Evolutionary conservation across 2,329 filamentous ascomycete species (phyloP).

Genomic region (Microdochium nivale): DNA sequence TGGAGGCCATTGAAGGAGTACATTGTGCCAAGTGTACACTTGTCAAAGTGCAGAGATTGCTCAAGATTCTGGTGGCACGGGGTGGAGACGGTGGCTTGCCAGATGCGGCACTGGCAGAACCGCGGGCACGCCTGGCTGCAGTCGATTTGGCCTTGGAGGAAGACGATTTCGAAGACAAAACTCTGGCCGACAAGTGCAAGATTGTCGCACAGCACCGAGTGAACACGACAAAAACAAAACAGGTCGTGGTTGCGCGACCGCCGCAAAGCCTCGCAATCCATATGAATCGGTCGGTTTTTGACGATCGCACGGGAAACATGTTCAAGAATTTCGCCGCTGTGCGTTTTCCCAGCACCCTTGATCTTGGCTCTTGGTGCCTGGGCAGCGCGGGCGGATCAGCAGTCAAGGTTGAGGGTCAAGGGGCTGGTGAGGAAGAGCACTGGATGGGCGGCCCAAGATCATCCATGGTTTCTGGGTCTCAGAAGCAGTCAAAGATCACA

Average conservation of each 20-base stretch:
- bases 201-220: constrained; percentile 61
- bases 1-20: constrained; percentile 82
- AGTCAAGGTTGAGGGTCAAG: constrained; percentile 16
- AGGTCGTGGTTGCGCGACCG: constrained; percentile 74
- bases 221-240: constrained; percentile 77
- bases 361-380: constrained; percentile 79
- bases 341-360: constrained; percentile 63
- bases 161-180: constrained; percentile 70
- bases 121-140: constrained; percentile 48
- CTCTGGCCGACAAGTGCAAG: constrained; percentile 53
- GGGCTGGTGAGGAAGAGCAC: constrained; percentile 40
- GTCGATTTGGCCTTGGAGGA: constrained; percentile 67
- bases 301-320: constrained; percentile 70
- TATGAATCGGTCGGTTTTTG: constrained; percentile 85
- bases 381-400: constrained; percentile 41
- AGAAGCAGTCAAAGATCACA: constrained; percentile 37
- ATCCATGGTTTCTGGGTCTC: constrained; percentile 63
- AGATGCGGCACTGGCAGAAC: constrained; percentile 42
- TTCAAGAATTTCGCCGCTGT: constrained; percentile 79
- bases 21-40: constrained; percentile 90
- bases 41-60: constrained; percentile 41
- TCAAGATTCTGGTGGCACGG: constrained; percentile 37
- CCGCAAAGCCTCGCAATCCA: constrained; percentile 78
- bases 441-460: constrained; percentile 62
- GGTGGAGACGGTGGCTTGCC: constrained; percentile 24